Evolutionary conservation across 2,329 filamentous ascomycete genomes (phyloP).

Genomic region (Sclerotiophoma versabilis): DNA sequence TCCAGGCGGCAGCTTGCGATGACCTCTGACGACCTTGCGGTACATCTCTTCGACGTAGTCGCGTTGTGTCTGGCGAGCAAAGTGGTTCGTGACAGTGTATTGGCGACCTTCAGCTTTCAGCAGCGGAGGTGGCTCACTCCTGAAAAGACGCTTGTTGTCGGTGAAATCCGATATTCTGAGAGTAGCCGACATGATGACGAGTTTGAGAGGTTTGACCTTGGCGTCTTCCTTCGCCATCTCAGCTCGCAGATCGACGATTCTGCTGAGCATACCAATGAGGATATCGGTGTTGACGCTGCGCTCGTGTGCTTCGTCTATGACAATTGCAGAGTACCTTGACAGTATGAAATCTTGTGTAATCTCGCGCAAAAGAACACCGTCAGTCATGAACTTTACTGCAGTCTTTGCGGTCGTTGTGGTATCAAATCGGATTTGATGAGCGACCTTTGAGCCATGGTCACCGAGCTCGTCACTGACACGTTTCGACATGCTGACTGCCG

Average conservation of each 20-base stretch:
- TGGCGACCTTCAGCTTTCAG: slow-evolving; percentile 91
- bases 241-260: slow-evolving; percentile 83
- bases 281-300: slow-evolving; percentile 98
- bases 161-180: slow-evolving; percentile 89
- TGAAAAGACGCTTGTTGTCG: slow-evolving; percentile 81
- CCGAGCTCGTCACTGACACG: slow-evolving; percentile 88
- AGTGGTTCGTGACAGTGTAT: slow-evolving; percentile 88
- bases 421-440: slow-evolving; percentile 93
- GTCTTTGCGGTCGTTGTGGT: slow-evolving; percentile 81
- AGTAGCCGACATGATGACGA: slow-evolving; percentile 98
- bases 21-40: slow-evolving; percentile 83
- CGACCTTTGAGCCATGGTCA: slow-evolving; percentile 76
- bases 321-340: slow-evolving; percentile 87
- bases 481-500: slow-evolving; percentile 95
- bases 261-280: slow-evolving; percentile 94
- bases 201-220: slow-evolving; percentile 76
- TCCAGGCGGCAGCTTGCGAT: slow-evolving; percentile 87
- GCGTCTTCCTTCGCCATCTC: slow-evolving; percentile 76
- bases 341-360: slow-evolving; percentile 88
- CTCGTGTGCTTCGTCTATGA: slow-evolving; percentile 97
- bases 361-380: slow-evolving; percentile 92
- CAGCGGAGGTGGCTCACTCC: slow-evolving; percentile 75
- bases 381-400: slow-evolving; percentile 98
- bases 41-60: slow-evolving; percentile 94
- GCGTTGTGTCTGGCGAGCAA: slow-evolving; percentile 78